Evolutionary conservation across 2,329 filamentous ascomycete genomes (phyloP), one percentile per base, ranked within the genome.

Genomic region (Cytospora piceicola): DNA sequence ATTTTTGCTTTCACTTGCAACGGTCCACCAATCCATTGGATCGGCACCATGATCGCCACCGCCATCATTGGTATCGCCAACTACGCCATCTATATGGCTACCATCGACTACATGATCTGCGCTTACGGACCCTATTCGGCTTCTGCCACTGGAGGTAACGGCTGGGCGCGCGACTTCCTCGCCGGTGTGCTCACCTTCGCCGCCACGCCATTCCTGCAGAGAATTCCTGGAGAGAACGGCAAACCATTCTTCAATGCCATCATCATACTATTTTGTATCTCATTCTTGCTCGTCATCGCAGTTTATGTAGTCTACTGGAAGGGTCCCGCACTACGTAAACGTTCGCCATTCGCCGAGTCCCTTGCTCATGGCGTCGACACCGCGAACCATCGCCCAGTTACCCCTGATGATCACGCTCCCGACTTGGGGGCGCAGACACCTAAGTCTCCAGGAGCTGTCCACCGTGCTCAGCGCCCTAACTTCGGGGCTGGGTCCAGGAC

Each of bases 41-140:
- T 91, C 27, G 87, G 82, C 0, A 87, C 88, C 2, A 85, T 89
- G 79, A 77, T 91, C 56, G 91, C 89, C 69, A 82, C 83, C 1
- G 82, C 81, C 20, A 79, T 91, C 54, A 87, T 93, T 59, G 90
- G 89, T 27, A 88, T 93, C 60, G 90, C 90, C 63, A 93, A 93
- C 72, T 68, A 68, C 53, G 80, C 84, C 39, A 90, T 91, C 65
- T 91, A 91, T 77, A 90, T 90, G 85, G 87, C 88, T 0, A 90
- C 88, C 1, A 90, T 92, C 69, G 88, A 93, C 75, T 93, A 93
- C 77, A 91, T 92, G 85, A 85, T 92, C 42, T 88, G 87, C 65
- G 88, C 89, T 0, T 92, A 92, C 71, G 90, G 90, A 0, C 86
- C 86, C 0, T 92, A 91, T 74, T 86, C 89, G 2, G 90, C 90